Evolutionary conservation across 2,329 filamentous ascomycete genomes (phyloP), one percentile per base, ranked within the genome.

Genomic region (Epichloe coenophiala): DNA sequence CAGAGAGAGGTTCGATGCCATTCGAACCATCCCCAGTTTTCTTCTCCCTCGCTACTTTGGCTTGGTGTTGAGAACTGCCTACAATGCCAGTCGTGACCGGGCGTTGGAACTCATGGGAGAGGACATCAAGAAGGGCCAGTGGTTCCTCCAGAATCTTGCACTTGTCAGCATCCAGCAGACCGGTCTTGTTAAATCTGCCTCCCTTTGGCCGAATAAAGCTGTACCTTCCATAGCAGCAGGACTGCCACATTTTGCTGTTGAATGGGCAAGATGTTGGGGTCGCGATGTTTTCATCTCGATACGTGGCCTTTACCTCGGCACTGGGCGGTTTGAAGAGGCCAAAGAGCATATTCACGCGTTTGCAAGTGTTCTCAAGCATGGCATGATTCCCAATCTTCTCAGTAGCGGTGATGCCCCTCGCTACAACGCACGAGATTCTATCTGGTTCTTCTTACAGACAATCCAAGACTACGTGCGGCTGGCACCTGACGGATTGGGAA

Each of bases 181-280:
- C 9, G 91, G 93, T 5, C 81, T 86, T 54, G 87, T 95, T 59
- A 88, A 88, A 61, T 95, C 89, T 12, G 90, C 86, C 3, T 97
- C 91, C 0, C 71, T 98, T 11, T 96, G 88, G 77, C 91, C 93
- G 0, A 78, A 83, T 57, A 91, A 88, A 64, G 72, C 78, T 19
- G 89, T 95, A 1, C 88, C 91, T 2, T 91, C 86, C 46, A 75
- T 98, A 58, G 91, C 93, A 17, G 93, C 93, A 35, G 93, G 93
- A 15, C 71, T 98, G 45, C 93, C 93, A 37, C 93, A 98, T 67
- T 98, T 98, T 63, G 80, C 93, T 0, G 84, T 87, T 8, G 84
- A 89, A 59, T 98, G 93, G 90, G 90, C 91, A 47, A 80, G 93
- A 59, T 96, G 91, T 67, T 98, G 93, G 93, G 93, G 94, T 7